These are phyloP conservation scores for Solanum gracilifrons DNA, from an alignment of 257 asterid genomes.

Conservation along the genomic window DNA sequence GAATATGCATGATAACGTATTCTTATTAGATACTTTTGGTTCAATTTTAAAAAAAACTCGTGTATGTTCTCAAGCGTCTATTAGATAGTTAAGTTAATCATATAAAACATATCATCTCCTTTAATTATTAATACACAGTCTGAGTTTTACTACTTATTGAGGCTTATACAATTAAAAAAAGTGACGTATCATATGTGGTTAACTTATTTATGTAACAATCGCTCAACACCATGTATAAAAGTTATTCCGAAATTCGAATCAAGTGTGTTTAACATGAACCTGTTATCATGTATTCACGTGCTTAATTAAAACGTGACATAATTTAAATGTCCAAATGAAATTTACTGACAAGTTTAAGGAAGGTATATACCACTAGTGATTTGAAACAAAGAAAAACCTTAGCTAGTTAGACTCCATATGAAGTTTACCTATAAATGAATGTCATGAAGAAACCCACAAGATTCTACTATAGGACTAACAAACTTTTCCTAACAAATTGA, in stretches of 20 bases:
- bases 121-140: neutral
- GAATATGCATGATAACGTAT: neutral
- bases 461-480: neutral
- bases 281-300: neutral
- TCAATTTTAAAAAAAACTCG: rapidly evolving
- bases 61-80: neutral
- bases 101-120: neutral
- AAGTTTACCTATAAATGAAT: neutral
- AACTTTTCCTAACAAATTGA: neutral
- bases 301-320: neutral
- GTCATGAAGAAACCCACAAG: neutral
- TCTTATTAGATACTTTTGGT: neutral
- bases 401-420: neutral
- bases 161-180: neutral
- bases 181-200: neutral
- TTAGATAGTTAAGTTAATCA: neutral
- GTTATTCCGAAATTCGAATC: neutral
- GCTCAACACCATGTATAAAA: neutral
- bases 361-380: too few relatives aligned
- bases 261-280: neutral
- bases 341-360: neutral
- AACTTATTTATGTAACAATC: neutral
- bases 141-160: neutral
- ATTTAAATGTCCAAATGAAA: neutral
- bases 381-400: neutral